phyloP scores from a whole-genome alignment of 306 rosid species.

The Quercus mongolica region DNA sequence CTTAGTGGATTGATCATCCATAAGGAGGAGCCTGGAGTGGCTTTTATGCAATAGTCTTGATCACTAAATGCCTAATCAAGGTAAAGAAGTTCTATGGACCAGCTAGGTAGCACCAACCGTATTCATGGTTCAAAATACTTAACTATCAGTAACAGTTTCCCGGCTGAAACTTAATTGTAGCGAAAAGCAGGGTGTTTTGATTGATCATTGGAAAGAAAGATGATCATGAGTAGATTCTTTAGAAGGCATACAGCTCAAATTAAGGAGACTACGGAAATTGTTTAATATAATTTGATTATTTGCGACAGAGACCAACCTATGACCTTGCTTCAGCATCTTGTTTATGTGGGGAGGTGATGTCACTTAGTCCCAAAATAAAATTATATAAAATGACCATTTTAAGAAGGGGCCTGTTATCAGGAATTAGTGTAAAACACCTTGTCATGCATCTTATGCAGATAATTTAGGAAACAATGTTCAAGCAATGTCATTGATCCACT shows the following conservation, averaged over 20 bases:
- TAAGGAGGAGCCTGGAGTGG: not conserved
- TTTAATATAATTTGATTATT: not conserved
- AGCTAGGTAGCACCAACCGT: not conserved
- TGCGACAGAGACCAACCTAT: no score
- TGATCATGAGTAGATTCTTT: not conserved
- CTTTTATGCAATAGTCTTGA: not conserved
- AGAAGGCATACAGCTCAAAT: not conserved
- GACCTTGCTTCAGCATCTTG: not conserved
- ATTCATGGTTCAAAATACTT: not conserved
- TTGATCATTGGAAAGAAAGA: not conserved
- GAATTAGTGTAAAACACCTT: not conserved
- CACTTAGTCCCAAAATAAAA: not conserved
- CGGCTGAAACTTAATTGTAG: not conserved
- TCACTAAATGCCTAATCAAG: not conserved
- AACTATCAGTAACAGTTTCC: not conserved
- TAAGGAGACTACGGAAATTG: not conserved
- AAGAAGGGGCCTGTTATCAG: not conserved
- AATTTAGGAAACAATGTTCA: not conserved
- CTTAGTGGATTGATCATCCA: not conserved
- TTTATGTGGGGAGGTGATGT: not conserved
- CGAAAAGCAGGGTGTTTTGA: not conserved
- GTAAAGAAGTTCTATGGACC: not conserved
- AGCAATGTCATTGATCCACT: not conserved
- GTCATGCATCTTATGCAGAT: not conserved
- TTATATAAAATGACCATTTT: not conserved